Base-by-base conservation (phyloP, 2,329 filamentous ascomycete species). In the Penicillium sp. region DNA sequence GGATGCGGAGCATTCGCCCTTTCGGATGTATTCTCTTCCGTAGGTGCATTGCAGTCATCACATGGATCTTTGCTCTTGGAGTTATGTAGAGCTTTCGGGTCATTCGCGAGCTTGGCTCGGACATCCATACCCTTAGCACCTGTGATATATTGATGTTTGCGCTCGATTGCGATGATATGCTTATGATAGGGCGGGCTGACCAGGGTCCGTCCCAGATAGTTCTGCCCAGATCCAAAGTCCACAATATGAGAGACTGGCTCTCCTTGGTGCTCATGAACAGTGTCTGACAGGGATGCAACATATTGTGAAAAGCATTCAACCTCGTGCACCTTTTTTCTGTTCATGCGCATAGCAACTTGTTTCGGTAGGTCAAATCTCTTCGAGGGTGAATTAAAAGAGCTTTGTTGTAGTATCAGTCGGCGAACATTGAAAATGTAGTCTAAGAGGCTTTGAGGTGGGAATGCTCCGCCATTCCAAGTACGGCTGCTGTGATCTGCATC, bases 201-300 rank as follows among this genome's bases (percentile, higher is more conserved):
- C 55, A 99, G 80, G 1, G 91, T 90, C 46, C 95, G 85, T 0
- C 95, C 93, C 3, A 99, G 85, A 69, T 99, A 99, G 70, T 97
- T 98, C 74, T 98, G 93, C 0, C 95, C 95, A 53, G 92, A 96
- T 26, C 95, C 95, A 74, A 98, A 96, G 75, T 99, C 95, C 47
- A 98, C 88, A 58, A 96, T 87, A 77, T 98, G 93, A 0, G 92
- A 91, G 59, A 97, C 87, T 4, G 68, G 66, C 27, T 73, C 67
- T 4, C 75, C 66, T 54, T 72, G 69, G 16, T 81, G 76, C 49
- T 80, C 75, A 0, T 80, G 78, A 43, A 88, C 83, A 1, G 84
- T 77, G 2, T 78, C 70, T 3, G 84, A 81, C 25, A 96, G 82
- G 26, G 84, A 81, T 53, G 91, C 84, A 52, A 98, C 85, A 67